A percentile compares a stretch with the other conserved stretches of the same genome.
Conservation (phyloP, 2,329 filamentous ascomycete genomes). For the Fusarium sp. region DNA sequence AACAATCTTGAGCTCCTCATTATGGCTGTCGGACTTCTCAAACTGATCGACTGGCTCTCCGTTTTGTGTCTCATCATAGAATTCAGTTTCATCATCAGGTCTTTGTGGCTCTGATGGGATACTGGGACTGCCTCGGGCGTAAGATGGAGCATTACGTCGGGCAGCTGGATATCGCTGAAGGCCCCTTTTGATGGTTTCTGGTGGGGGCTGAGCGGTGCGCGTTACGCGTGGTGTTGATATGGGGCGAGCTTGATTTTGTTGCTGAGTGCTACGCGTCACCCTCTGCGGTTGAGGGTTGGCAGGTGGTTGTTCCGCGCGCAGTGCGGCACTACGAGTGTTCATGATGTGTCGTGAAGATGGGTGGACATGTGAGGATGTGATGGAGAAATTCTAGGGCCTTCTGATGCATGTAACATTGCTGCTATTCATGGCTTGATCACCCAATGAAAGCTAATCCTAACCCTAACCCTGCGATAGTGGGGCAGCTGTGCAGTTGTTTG, state of each 20-base stretch:
- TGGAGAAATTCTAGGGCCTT: neutral
- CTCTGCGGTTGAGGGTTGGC: slow-evolving; percentile 8
- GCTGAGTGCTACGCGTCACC: slow-evolving; percentile 32
- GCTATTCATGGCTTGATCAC: slow-evolving; percentile 16
- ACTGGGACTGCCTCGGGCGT: slow-evolving; percentile 33
- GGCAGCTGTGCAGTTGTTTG: neutral
- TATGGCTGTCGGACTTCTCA: neutral
- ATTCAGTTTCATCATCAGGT: slow-evolving; percentile 39
- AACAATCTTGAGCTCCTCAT: slow-evolving; percentile 1
- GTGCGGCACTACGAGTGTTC: slow-evolving; percentile 33
- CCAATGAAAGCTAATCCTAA: slow-evolving; percentile 15
- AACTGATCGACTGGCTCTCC: slow-evolving; percentile 17
- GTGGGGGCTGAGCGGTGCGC: neutral
- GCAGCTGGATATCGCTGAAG: slow-evolving; percentile 25
- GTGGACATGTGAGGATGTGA: neutral
- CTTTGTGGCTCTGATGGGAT: slow-evolving; percentile 23
- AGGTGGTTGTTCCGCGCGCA: slow-evolving; percentile 16
- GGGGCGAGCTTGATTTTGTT: slow-evolving; percentile 3
- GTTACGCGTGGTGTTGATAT: slow-evolving; percentile 1
- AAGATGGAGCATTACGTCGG: slow-evolving; percentile 38
- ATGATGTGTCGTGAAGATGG: slow-evolving; percentile 10
- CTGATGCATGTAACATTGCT: neutral
- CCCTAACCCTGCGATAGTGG: slow-evolving; percentile 39
- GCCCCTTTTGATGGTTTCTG: slow-evolving; percentile 5
- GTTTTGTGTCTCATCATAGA: slow-evolving; percentile 20